These are phyloP conservation scores for Picea mariana DNA, from an alignment of 83 land plant species.

Conservation along the genomic window DNA sequence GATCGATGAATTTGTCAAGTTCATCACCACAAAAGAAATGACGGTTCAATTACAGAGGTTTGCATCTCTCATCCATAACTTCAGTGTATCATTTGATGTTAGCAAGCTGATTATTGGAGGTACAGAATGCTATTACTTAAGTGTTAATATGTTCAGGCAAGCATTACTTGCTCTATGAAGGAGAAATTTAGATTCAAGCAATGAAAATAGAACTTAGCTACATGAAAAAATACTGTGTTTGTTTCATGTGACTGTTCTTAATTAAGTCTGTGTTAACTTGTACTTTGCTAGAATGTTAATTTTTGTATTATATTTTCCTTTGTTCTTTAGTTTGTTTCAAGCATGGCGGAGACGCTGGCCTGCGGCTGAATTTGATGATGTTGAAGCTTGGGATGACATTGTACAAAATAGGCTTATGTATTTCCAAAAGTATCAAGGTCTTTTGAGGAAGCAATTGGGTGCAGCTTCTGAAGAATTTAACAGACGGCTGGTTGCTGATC, in stretches of 20 bases:
- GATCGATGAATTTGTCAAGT: constrained; percentile 44
- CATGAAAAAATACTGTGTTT: not conserved
- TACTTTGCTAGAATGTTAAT: not conserved
- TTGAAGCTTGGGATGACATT: constrained; percentile 45
- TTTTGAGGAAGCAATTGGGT: constrained; percentile 10
- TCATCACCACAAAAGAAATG: not conserved
- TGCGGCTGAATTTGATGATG: constrained; percentile 30
- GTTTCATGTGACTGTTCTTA: not conserved
- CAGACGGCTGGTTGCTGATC: constrained; percentile 6
- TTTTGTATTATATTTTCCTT: not conserved
- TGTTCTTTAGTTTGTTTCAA: constrained; percentile 25
- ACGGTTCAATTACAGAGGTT: constrained; percentile 31
- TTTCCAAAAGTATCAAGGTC: constrained; percentile 30
- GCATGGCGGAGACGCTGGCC: constrained; percentile 55
- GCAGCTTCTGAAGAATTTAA: constrained; percentile 2
- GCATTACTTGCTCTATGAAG: not conserved
- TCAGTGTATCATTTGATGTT: not conserved
- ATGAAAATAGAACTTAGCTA: not conserved
- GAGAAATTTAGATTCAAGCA: not conserved
- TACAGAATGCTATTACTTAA: not conserved
- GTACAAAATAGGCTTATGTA: constrained; percentile 34
- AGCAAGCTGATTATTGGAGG: not conserved
- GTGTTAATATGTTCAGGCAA: not conserved
- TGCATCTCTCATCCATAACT: not conserved
- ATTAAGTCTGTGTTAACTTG: not conserved